A percentile compares a stretch with the other conserved stretches of the same genome.
Evolutionary conservation across 768 basidiomycete genomes (phyloP).

Genomic region (Auriculariales sp.): DNA sequence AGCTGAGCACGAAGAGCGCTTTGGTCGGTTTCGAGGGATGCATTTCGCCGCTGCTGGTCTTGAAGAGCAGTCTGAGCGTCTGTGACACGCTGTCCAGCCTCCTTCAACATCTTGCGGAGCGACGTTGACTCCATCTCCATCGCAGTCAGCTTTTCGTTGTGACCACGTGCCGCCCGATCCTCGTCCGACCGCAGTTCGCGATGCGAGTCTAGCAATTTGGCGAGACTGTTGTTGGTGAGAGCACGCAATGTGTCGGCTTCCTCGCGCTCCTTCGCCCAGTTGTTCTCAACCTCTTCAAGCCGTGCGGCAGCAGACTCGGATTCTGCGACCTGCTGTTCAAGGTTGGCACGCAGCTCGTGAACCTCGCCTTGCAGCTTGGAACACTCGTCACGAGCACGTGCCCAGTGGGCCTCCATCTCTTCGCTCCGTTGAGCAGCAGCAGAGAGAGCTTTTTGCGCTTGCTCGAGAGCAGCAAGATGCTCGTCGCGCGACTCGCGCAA

Average conservation of each 20-base stretch:
- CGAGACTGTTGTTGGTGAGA: slow-evolving; percentile 72
- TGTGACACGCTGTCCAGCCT: slow-evolving; percentile 56
- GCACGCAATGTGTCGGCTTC: slow-evolving; percentile 85
- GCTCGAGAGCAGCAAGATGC: slow-evolving; percentile 78
- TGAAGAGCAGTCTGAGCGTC: slow-evolving; percentile 48
- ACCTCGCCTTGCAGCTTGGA: slow-evolving; percentile 60
- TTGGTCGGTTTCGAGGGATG: slow-evolving; percentile 51
- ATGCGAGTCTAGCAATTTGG: slow-evolving; percentile 79
- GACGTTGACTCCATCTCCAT: slow-evolving; percentile 66
- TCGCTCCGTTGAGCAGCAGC: slow-evolving; percentile 63
- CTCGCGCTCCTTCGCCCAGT: slow-evolving; percentile 83
- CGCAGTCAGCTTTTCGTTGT: slow-evolving; percentile 69
- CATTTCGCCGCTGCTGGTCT: slow-evolving; percentile 51
- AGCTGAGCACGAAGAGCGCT: slow-evolving; percentile 57
- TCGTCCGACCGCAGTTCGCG: slow-evolving; percentile 75
- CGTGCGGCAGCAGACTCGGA: slow-evolving; percentile 51
- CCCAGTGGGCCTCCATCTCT: slow-evolving; percentile 64
- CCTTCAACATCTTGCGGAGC: slow-evolving; percentile 67
- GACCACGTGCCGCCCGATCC: slow-evolving; percentile 56
- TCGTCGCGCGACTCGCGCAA: slow-evolving; percentile 58
- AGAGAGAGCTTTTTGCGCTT: slow-evolving; percentile 63
- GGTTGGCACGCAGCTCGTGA: slow-evolving; percentile 63
- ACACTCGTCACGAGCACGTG: slow-evolving; percentile 55
- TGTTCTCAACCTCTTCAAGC: slow-evolving; percentile 71
- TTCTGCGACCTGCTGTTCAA: slow-evolving; percentile 63